Evolutionary conservation across 2,329 filamentous ascomycete species (phyloP).

Genomic region (Furcasterigmium sp.): DNA sequence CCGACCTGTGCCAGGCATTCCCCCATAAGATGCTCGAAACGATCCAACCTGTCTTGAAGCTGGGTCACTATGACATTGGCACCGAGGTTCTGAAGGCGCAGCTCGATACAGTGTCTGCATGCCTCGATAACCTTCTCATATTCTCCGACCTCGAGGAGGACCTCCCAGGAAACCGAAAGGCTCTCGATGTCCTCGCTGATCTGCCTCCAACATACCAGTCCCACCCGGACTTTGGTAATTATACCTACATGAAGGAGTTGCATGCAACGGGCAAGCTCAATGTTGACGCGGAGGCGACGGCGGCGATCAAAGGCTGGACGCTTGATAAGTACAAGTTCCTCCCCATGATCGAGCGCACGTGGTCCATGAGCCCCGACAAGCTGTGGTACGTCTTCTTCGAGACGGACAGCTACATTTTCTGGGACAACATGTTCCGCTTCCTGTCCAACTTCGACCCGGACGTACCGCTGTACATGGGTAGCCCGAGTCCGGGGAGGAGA

Average conservation of each 20-base stretch:
- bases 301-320: conserved; percentile 38
- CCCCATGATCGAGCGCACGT: conserved; percentile 47
- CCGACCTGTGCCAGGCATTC: conserved; percentile 20
- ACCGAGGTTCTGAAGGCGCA: conserved; percentile 37
- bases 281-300: conserved; percentile 19
- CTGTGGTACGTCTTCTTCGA: conserved; percentile 54
- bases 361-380: conserved; percentile 37
- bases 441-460: conserved; percentile 41
- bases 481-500: conserved; percentile 33
- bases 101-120: conserved; percentile 46
- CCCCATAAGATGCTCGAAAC: conserved; percentile 16
- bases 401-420: conserved; percentile 42
- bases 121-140: conserved; percentile 39
- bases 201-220: conserved; percentile 33
- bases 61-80: conserved; percentile 35
- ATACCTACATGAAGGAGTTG: conserved; percentile 33
- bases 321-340: conserved; percentile 55
- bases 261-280: conserved; percentile 25
- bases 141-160: conserved; percentile 46
- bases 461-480: conserved; percentile 41
- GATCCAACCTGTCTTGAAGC: conserved; percentile 36
- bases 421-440: conserved; percentile 41
- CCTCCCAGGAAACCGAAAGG: conserved; percentile 29
- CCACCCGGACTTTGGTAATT: conserved; percentile 29
- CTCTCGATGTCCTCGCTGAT: conserved; percentile 39